These are phyloP conservation scores for Mediolabrus comicus DNA, from an alignment of 108 stramenopile genomes.

Conservation along the genomic window DNA sequence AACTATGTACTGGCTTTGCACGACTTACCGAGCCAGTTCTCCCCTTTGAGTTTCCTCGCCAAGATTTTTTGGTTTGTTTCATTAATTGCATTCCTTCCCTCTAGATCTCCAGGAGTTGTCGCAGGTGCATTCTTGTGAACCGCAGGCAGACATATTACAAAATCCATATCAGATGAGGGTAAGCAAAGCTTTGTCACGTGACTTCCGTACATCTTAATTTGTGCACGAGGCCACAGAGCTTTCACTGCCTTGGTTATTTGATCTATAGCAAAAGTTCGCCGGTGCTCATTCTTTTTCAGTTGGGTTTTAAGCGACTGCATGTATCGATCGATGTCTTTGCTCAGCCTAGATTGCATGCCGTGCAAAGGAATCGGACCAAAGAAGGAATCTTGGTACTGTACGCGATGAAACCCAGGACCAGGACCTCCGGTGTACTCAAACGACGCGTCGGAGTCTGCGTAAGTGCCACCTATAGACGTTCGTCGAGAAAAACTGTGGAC, in stretches of 20 bases:
- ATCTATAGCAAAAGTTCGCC: conserved; percentile 51
- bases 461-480: conserved; percentile 57
- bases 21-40: conserved; percentile 74
- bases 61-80: conserved; percentile 89
- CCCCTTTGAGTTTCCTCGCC: conserved; percentile 85
- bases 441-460: conserved; percentile 69
- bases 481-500: conserved; percentile 39
- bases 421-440: conserved; percentile 52
- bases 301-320: conserved; percentile 46
- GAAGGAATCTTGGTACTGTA: conserved; percentile 32
- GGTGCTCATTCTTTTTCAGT: conserved; percentile 56
- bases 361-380: conserved; percentile 28
- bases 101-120: conserved; percentile 86
- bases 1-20: too few relatives aligned
- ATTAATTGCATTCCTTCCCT: conserved; percentile 94
- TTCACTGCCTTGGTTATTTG: conserved; percentile 64
- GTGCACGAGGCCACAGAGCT: conserved; percentile 81
- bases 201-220: conserved; percentile 84
- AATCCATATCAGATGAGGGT: conserved; percentile 91
- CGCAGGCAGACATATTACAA: conserved; percentile 91
- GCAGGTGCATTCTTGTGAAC: conserved; percentile 92
- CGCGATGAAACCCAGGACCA: conserved; percentile 15
- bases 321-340: conserved; percentile 62
- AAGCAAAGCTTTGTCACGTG: conserved; percentile 85
- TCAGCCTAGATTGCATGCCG: conserved; percentile 70